These are phyloP conservation scores for Exophiala sp. DNA, from an alignment of 2,329 filamentous ascomycete genomes.

Conservation along the genomic window DNA sequence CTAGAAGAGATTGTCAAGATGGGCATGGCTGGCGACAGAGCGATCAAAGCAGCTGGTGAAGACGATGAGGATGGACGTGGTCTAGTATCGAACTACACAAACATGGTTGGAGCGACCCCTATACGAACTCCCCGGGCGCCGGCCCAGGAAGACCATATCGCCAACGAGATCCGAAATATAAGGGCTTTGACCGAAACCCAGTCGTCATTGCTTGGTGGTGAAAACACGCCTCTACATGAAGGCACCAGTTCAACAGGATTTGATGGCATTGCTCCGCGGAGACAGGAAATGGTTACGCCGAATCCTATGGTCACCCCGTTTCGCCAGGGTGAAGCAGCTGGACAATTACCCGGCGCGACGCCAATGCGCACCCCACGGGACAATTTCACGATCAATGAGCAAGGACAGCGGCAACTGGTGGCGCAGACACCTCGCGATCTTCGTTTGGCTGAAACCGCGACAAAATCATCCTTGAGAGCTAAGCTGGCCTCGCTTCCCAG, in stretches of 20 bases:
- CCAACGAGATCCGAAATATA: constrained; percentile 95
- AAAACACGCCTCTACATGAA: constrained; percentile 85
- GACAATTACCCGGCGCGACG: constrained; percentile 71
- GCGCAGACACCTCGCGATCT: constrained; percentile 75
- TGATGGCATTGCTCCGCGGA: constrained; percentile 75
- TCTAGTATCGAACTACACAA: constrained; percentile 80
- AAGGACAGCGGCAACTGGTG: constrained; percentile 62
- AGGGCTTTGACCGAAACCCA: constrained; percentile 88
- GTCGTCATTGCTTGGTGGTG: constrained; percentile 86
- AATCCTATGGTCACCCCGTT: constrained; percentile 94
- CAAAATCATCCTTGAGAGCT: constrained; percentile 62
- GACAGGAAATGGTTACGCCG: constrained; percentile 80
- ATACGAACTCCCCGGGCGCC: constrained; percentile 90
- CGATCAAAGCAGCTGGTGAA: constrained; percentile 68
- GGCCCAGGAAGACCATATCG: constrained; percentile 89
- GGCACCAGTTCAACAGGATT: constrained; percentile 81
- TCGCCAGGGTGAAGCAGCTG: constrained; percentile 57
- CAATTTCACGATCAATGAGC: constrained; percentile 77
- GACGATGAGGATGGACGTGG: constrained; percentile 84
- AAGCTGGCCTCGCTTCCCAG: constrained; percentile 77
- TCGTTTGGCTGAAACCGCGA: constrained; percentile 64
- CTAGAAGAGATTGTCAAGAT: constrained; percentile 98
- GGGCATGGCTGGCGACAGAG: constrained; percentile 88
- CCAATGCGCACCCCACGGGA: constrained; percentile 87
- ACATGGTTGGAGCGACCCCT: constrained; percentile 74